phyloP scores from a whole-genome alignment of 768 basidiomycete species.

The Flagelloscypha sp. region DNA sequence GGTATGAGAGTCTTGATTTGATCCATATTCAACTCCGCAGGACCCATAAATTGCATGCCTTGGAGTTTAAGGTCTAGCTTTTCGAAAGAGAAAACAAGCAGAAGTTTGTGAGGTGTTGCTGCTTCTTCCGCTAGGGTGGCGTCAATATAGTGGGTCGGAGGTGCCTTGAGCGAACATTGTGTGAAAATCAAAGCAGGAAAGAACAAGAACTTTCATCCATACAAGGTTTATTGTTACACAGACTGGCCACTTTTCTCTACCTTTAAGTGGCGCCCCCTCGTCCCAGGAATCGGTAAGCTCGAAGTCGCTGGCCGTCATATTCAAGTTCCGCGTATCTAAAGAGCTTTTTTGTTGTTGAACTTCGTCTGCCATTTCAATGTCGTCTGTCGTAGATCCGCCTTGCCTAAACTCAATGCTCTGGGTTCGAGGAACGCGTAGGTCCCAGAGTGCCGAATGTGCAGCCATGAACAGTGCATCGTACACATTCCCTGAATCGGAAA shows the following conservation, averaged over 20 bases:
- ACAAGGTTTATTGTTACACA: constrained; percentile 75
- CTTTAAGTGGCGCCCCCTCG: constrained; percentile 61
- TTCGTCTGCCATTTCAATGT: constrained; percentile 35
- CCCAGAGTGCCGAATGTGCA: constrained; percentile 71
- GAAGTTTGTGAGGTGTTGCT: constrained; percentile 49
- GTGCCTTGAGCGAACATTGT: constrained; percentile 30
- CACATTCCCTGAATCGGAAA: constrained; percentile 68
- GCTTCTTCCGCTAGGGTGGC: constrained; percentile 67
- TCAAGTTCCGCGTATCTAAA: constrained; percentile 45
- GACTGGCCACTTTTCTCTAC: constrained; percentile 64
- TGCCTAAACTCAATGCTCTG: constrained; percentile 55
- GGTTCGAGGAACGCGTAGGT: constrained; percentile 73
- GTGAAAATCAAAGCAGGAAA: background rate
- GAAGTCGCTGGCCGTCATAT: constrained; percentile 59
- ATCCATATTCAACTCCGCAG: constrained; percentile 43
- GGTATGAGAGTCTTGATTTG: constrained; percentile 46
- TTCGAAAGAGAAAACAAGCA: constrained; percentile 59
- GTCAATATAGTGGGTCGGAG: constrained; percentile 62
- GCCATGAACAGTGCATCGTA: constrained; percentile 76
- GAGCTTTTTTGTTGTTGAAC: constrained; percentile 43
- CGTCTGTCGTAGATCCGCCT: constrained; percentile 11
- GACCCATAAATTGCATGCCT: constrained; percentile 55
- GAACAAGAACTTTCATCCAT: constrained; percentile 20
- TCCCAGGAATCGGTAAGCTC: constrained; percentile 87
- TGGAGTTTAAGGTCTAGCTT: constrained; percentile 37